These are phyloP conservation scores for Sporothrix phasma DNA, from an alignment of 2,329 filamentous ascomycete species.

Conservation along the genomic window DNA sequence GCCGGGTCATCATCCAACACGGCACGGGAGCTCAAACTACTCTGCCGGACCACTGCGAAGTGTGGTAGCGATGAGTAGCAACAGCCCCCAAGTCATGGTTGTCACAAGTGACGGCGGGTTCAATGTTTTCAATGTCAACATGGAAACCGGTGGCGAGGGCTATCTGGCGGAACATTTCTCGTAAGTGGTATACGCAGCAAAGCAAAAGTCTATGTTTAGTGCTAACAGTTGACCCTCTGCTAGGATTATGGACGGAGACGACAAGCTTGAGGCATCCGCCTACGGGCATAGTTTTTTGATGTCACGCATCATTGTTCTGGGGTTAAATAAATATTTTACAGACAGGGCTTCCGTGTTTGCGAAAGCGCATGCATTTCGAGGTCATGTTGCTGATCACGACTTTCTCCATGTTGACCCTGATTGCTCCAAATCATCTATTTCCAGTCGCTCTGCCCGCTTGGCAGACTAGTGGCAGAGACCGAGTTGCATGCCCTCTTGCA, in stretches of 20 bases:
- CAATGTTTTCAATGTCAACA: constrained; percentile 89
- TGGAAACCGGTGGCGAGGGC: constrained; percentile 90
- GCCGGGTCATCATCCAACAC: constrained; percentile 8
- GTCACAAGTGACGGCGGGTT: constrained; percentile 93
- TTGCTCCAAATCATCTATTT: too few relatives aligned
- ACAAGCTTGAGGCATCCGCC: constrained; percentile 42
- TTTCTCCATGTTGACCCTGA: too few relatives aligned
- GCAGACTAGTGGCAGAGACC: too few relatives aligned
- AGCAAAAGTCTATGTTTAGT: neutral
- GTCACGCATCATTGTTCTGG: neutral
- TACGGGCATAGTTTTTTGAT: constrained; percentile 26
- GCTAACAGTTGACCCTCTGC: constrained; percentile 1
- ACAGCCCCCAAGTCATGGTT: constrained; percentile 92
- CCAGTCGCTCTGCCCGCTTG: neutral
- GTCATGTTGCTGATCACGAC: too few relatives aligned
- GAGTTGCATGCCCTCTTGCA: too few relatives aligned
- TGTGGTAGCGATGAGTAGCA: constrained; percentile 96
- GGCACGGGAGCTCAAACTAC: constrained; percentile 6
- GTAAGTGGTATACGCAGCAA: constrained; percentile 45
- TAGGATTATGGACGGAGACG: constrained; percentile 46
- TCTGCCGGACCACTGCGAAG: constrained; percentile 57
- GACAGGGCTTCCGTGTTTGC: neutral
- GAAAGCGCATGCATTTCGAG: too few relatives aligned
- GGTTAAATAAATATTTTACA: neutral
- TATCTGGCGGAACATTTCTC: constrained; percentile 85